Evolutionary conservation across 345 rosid genomes (phyloP).

Genomic region (Bruguiera gymnorhiza): DNA sequence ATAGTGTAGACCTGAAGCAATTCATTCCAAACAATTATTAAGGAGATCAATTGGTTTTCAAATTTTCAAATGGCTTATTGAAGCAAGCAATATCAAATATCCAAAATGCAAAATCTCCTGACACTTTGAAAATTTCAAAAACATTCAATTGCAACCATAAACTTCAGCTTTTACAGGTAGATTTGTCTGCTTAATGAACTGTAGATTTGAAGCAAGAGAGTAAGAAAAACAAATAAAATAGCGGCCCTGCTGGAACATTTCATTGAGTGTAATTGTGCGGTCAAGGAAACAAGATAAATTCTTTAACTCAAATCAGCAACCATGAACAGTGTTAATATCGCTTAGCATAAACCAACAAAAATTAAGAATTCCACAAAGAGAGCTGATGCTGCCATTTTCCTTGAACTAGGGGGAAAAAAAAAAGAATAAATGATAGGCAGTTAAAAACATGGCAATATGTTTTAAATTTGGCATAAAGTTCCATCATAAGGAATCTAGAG

Average conservation of each 20-base stretch:
- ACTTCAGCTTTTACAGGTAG: neutral
- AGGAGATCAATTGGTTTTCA: neutral
- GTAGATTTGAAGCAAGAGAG: neutral
- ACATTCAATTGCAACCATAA: no score
- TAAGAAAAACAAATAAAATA: neutral
- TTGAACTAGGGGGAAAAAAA: neutral
- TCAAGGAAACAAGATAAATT: neutral
- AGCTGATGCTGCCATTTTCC: neutral
- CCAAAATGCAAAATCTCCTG: no score
- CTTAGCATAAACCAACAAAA: neutral
- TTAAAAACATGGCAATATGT: neutral
- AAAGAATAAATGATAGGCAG: neutral
- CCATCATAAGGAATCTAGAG: neutral
- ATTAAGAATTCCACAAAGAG: no score
- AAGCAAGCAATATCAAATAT: neutral
- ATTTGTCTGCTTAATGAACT: neutral
- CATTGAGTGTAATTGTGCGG: no score
- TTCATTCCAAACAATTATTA: slow-evolving; percentile 2
- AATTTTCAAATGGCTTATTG: neutral
- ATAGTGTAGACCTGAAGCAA: slow-evolving; percentile 24
- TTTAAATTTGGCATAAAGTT: neutral
- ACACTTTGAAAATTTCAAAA: no score
- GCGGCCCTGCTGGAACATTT: neutral
- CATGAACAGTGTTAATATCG: neutral
- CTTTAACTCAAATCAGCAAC: neutral